Evolutionary conservation across 805 yeast species (phyloP), one percentile per base, ranked within the genome.

Genomic region (Starmerella geochares): DNA sequence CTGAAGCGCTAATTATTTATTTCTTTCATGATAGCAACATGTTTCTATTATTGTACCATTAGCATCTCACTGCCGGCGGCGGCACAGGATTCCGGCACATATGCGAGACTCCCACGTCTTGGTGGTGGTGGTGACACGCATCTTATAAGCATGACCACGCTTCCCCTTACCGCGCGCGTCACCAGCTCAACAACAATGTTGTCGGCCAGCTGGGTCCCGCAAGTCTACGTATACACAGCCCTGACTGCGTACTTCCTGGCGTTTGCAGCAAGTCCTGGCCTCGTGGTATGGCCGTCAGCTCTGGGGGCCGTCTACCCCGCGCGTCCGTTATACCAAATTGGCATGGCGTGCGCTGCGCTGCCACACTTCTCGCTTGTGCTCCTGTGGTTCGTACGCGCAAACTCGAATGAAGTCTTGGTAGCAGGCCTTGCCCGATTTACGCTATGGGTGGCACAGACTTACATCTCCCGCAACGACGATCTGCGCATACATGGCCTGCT

Each of bases 371-470:
- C 80, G 16, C 64, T 83, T 32, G 60, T 84, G 31, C 60, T 72
- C 23, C 23, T 60, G 23, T 62, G 65, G 64, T 49, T 24, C 21
- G 23, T 55, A 11, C 39, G 45, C 21, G 37, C 48, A 7, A 3
- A 37, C 21, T 48, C 54, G 5, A 20, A 32, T 9, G 11, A 25
- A 1, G 38, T 60, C 3, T 33, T 39, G 55, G 70, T 43, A 75
- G 73, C 21, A 53, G 95, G 94, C 17, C 49, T 80, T 2, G 40
- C 78, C 1, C 73, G 94, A 66, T 82, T 92, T 0, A 73, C 83
- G 35, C 77, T 88, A 0, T 82, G 90, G 59, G 88, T 90, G 60
- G 92, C 92, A 4, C 81, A 88, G 86, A 87, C 82, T 3, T 86
- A 82, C 62, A 81, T 86, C 53, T 83, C 95, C 0, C 80, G 86